Evolutionary conservation across 2,329 filamentous ascomycete species (phyloP), one percentile per base, ranked within the genome.

Genomic region (Grosmannia clavigera): DNA sequence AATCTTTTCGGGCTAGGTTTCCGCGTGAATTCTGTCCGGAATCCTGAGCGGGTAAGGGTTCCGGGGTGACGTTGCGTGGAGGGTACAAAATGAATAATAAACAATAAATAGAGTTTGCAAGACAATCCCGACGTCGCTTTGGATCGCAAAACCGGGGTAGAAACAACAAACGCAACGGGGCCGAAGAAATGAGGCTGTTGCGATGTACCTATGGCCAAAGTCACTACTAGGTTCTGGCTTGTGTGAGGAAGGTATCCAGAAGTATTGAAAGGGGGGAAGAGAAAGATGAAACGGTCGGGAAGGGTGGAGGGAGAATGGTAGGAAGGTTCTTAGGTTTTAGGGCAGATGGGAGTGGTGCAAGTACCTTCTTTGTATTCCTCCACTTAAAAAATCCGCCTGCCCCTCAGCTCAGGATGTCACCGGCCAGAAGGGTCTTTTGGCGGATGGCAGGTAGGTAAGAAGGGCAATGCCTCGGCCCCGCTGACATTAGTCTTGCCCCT

Each of bases 201-300:
- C 43, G 27, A 52, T 60, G 59, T 64, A 62, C 61, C 55, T 61
- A 59, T 58, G 14, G n/a, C 31, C 19, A n/a, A 64, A 61, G 62
- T 64, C 60, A 62, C 62, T 60, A 55, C 50, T 57, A 59, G 57
- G 60, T 62, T 59, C 46, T 48, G 31, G 38, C n/a, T 46, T 55
- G 27, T 38, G 19, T 55, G 38, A 53, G 46, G 46, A 51, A 51
- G 16, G 56, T 58, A 58, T 58, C 56, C 46, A 53, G 50, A 58
- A 58, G 58, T 51, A 57, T 54, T 48, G 40, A 52, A 56, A 33
- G 57, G 52, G 40, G 52, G 43, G 40, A 31, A 31, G 25, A 43
- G 55, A 58, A n/a, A 48, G 46, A 48, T 43, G 57, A 61, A 61
- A 52, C 57, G 53, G 48, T 52, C 50, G 43, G 57, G 57, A 55